Base-by-base conservation (phyloP, 148 eudicot genomes). In the Rhododendron ovatum region DNA sequence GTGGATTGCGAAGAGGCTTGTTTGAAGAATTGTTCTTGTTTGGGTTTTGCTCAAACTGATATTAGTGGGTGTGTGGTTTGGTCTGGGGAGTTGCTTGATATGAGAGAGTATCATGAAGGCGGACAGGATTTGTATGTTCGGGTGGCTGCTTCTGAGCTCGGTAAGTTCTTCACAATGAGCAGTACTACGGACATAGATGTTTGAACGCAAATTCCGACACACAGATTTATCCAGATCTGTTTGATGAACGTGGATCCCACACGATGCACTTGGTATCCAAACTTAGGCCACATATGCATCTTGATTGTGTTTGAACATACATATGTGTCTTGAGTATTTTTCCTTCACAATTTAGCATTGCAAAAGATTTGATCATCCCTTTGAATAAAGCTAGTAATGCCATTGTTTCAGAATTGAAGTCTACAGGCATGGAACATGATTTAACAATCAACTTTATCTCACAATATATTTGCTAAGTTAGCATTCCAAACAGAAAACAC, bases 121-220 rank as follows among this genome's bases (percentile, higher is more conserved):
- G 89, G 89, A 45, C 81, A 85, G 78, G 85, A 84, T 26, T 53
- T 89, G 30, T 89, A 79, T 7, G 26, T 89, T 41, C 81, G 87
- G 41, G 33, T 87, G 76, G 80, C 85, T 63, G 51, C 78, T 78
- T 84, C 89, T 24, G 87, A 89, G n/a, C 89, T 88, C 18, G 87
- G 89, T 85, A 85, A 63, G 69, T 51, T 30, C 17, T 80, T 80
- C 2, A 78, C 12, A 9, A 22, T 13, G 77, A 63, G 28, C 28
- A 7, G 28, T 22, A 13, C 2, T 61, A 55, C 22, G 1, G 8
- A 22, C 28, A 63, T 0, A 63, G 3, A 24, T 22, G 12, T 8
- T 24, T 63, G 69, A 63, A 24, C 2, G 2, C 12, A 24, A 24
- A 59, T 59, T 1, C 67, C 24, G 5, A 59, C 5, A 22, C n/a